Conservation (phyloP, 305 asterid genomes). For the Fraxinus velutina region DNA sequence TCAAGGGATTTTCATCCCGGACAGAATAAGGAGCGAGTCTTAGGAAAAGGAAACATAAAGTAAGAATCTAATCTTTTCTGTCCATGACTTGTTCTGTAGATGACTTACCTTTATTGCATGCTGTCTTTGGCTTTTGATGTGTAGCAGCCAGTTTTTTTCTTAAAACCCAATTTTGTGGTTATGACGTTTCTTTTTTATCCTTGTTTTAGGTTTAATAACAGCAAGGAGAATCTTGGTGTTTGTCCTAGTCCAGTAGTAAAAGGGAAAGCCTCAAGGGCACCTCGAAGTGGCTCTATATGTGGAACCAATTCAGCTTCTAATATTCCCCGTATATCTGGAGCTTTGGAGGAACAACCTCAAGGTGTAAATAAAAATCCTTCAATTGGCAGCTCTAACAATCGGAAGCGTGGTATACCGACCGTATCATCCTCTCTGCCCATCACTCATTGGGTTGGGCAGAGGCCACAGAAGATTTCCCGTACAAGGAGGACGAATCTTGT, state of each 20-base stretch:
- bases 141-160: neutral
- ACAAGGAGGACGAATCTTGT: slow-evolving; percentile 86
- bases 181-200: slow-evolving; percentile 24
- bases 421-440: slow-evolving; percentile 87
- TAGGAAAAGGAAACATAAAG: slow-evolving; percentile 76
- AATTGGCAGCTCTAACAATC: slow-evolving; percentile 59
- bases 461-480: slow-evolving; percentile 88
- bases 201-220: slow-evolving; percentile 63
- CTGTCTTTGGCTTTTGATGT: neutral
- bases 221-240: slow-evolving; percentile 52
- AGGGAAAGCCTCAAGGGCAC: slow-evolving; percentile 93
- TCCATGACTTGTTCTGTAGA: neutral
- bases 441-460: slow-evolving; percentile 96
- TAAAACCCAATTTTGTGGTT: slow-evolving; percentile 10
- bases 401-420: slow-evolving; percentile 72
- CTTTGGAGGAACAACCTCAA: slow-evolving; percentile 72
- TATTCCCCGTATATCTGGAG: slow-evolving; percentile 53
- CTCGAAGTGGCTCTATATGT: slow-evolving; percentile 57
- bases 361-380: slow-evolving; percentile 52
- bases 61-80: slow-evolving; percentile 35
- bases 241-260: slow-evolving; percentile 59
- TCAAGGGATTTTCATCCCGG: slow-evolving; percentile 63
- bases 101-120: neutral
- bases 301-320: slow-evolving; percentile 48
- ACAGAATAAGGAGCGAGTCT: slow-evolving; percentile 63